Percentiles rank a stretch among this genome's conserved stretches.
phyloP scores from a whole-genome alignment of 768 basidiomycete genomes.

The Fistulinella prunicolor region DNA sequence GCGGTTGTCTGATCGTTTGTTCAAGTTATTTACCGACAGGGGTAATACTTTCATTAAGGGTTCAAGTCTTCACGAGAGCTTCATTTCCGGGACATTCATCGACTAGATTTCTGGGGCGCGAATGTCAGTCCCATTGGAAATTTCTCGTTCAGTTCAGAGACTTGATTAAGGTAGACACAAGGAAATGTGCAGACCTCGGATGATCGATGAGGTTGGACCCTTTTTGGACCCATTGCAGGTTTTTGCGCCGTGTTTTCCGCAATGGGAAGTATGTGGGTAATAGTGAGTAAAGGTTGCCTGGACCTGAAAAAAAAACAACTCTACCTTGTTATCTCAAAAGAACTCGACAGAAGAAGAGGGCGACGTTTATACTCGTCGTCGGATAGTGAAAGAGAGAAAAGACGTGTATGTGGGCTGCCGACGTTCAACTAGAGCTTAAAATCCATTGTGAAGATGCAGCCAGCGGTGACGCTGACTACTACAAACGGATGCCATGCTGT shows the following conservation, averaged over 20 bases:
- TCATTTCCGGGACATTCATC: constrained; percentile 1
- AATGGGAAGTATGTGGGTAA: not conserved
- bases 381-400: constrained; percentile 3
- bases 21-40: not conserved
- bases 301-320: constrained; percentile 1
- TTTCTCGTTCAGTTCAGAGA: too few species aligned
- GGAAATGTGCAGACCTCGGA: too few species aligned
- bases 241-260: not conserved
- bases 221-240: not conserved
- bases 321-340: not conserved
- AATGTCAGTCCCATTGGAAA: not conserved
- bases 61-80: not conserved
- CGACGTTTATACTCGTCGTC: not conserved
- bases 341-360: not conserved
- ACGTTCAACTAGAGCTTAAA: not conserved
- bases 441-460: not conserved
- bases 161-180: too few species aligned
- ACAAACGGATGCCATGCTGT: not conserved
- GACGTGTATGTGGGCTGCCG: not conserved
- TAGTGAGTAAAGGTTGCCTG: not conserved
- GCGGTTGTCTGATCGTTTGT: not conserved
- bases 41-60: not conserved
- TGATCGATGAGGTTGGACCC: not conserved
- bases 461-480: not conserved
- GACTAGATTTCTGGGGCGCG: not conserved